Base-by-base conservation (phyloP, 1,139 yeast species). In the Lodderomyces beijingensis region DNA sequence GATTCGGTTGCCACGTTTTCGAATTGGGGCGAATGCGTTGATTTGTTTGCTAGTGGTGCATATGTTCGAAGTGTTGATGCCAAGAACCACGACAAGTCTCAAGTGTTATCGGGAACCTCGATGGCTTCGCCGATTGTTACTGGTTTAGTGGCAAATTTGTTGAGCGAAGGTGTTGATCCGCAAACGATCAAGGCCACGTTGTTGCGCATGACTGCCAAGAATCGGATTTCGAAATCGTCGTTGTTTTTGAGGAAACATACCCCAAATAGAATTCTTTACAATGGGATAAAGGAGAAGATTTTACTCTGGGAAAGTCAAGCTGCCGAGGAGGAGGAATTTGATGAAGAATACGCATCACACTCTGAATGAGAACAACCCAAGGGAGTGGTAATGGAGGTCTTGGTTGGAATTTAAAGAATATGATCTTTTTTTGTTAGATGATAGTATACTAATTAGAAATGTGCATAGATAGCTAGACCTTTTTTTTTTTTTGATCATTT, bases 11-110 rank as follows among this genome's bases (percentile, higher is more conserved):
- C 96, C 0, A 55, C 71, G 3, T 88, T 87, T 46, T 76, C 93
- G 9, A 87, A 88, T 47, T 87, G 93, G 91, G 96, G 95, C 0
- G 66, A 69, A 17, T 87, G 96, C 55, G 94, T 88, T 4, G 88
- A 86, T 51, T 65, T 84, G 1, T 82, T 84, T 58, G 88, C 95
- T 0, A 75, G 91, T 27, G 96, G 96, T 0, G 83, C 81, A 0
- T 63, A 65, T 30, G 79, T 88, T 2, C 58, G 53, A 33, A 77
- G 80, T 46, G 70, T 72, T 9, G 53, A 60, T 30, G 58, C 51
- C 8, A 38, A 36, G 13, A 50, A 51, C 30, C 28, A 38, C 16
- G 40, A 37, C 9, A 32, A 42, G 3, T 62, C 76, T 1, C 73
- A 64, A 29, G 46, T 53, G 4, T 67, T 80, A 40, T 78, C 93